Evolutionary conservation across 23 red algal species (phyloP), one percentile per base, ranked within the genome.

Genomic region (Gracilariopsis chorda): DNA sequence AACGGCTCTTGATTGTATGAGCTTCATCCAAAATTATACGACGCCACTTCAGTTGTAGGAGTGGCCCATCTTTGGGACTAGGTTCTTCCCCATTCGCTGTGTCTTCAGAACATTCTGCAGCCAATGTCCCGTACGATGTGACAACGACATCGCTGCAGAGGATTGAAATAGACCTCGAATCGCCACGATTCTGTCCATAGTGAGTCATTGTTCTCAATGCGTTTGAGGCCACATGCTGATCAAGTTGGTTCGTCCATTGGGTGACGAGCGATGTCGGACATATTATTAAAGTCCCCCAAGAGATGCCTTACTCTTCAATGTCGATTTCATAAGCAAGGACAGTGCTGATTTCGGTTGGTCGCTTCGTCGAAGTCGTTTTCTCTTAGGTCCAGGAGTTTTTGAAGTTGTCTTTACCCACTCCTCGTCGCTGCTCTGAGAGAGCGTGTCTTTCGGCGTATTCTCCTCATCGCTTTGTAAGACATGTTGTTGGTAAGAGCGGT

Each of bases 11-110:
- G 43, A 97, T 97, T 20, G 81, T 86, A 51, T 97, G 95, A 2
- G 95, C 95, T 32, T 97, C 95, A 51, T 97, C 95, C 48, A 97
- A 61, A 10, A 97, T 53, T 41, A 92, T 70, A 42, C 95, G 64
- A 48, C 83, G 86, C 95, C 95, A 97, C 7, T 92, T 64, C 42
- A 90, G 49, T 12, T 88, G 52, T 37, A 89, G 90, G 27, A 95
- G 61, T 34, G 93, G 73, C 23, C 93, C 84, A 61, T 56, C 80
- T 45, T 64, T 20, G 1, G 60, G 17, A 39, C 44, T 10, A 34
- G 39, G 27, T 2, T 42, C 34, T n/a, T 68, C 60, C 7, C 53
- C 35, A 51, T 82, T 80, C 3, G 55, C 13, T 36, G 55, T 57
- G 17, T 80, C 60, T 21, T 80, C 60, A 28, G 93, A 80, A 72